Evolutionary conservation across 2,329 filamentous ascomycete species (phyloP), one percentile per base, ranked within the genome.

Genomic region (Trichoderma sp.): DNA sequence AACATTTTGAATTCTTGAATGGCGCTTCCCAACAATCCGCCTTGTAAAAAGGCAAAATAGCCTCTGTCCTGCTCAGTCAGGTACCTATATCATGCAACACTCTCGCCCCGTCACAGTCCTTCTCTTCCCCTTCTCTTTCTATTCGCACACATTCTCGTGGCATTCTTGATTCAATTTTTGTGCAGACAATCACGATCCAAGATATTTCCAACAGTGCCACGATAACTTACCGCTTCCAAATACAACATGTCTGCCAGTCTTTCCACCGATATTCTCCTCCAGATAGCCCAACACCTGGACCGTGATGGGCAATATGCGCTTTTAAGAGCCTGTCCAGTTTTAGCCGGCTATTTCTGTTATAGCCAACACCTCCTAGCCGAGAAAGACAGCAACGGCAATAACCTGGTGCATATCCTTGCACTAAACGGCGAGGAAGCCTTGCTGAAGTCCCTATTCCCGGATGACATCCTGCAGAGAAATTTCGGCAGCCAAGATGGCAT

Each of bases 331-430:
- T 5, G n/a, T 13, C 65, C 65, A 7, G 39, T 2, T 6, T 46
- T 67, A 10, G 55, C 65, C 16, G 26, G 46, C 32, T n/a, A 67
- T 28, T 30, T 67, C 21, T 18, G 43, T n/a, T 66, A 66, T 32
- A 24, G n/a, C 14, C 54, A 43, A 13, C 55, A 59, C 39, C 39
- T 67, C 37, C n/a, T 59, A 13, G 32, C 64, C 10, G 39, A 39
- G 3, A 5, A 18, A 6, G 63, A 66, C 26, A 24, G 30, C 5
- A 26, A 56, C 26, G 63, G 63, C 63, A 58, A 66, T 37, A 66
- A 26, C n/a, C 26, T 66, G 28, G 52, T 66, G 52, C 63, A 66
- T 58, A 56, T 66, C 16, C 37, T 66, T 34, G 63, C 52, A 34
- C 52, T n/a, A n/a, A n/a, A 49, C 2, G 63, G 61, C 14, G 52